Conservation (phyloP, 331 rosid genomes). For the Pyracantha coccinea region DNA sequence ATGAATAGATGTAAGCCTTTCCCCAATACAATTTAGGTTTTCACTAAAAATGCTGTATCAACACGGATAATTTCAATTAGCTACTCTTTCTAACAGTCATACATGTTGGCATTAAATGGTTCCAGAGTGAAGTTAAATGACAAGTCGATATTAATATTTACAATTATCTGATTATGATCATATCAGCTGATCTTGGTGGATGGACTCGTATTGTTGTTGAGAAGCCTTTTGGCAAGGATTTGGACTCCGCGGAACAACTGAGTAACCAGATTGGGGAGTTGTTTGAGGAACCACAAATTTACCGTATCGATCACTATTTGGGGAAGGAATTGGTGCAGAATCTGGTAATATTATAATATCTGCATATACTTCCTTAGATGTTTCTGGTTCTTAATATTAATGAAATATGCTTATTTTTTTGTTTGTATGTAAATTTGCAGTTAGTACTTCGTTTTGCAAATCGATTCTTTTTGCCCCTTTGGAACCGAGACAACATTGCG, state of each 20-base stretch:
- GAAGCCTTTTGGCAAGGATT: constrained; percentile 96
- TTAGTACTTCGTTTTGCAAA: constrained; percentile 97
- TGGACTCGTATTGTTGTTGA: constrained; percentile 98
- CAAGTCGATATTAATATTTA: constrained; percentile 3
- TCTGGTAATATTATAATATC: constrained; percentile 48
- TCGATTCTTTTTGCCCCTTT: constrained; percentile 85
- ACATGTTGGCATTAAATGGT: neutral
- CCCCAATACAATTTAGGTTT: constrained; percentile 2
- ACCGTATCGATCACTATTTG: constrained; percentile 94
- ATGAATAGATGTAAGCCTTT: constrained; percentile 68
- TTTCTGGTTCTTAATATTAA: constrained; percentile 1
- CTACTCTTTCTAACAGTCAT: neutral
- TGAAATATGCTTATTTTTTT: constrained; percentile 23
- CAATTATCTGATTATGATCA: constrained; percentile 22
- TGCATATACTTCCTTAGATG: constrained; percentile 2
- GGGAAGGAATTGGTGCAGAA: constrained; percentile 97
- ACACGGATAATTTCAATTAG: neutral
- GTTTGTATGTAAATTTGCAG: constrained; percentile 39
- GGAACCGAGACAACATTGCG: constrained; percentile 96
- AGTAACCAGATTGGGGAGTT: constrained; percentile 80
- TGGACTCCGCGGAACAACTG: constrained; percentile 80
- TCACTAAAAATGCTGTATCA: neutral
- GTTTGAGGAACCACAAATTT: constrained; percentile 81
- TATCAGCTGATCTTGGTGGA: constrained; percentile 85
- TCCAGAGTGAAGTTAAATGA: constrained; percentile 2